Evolutionary conservation across 371 early-diverging fungal species (phyloP).

Genomic region (Mortierella sp.): DNA sequence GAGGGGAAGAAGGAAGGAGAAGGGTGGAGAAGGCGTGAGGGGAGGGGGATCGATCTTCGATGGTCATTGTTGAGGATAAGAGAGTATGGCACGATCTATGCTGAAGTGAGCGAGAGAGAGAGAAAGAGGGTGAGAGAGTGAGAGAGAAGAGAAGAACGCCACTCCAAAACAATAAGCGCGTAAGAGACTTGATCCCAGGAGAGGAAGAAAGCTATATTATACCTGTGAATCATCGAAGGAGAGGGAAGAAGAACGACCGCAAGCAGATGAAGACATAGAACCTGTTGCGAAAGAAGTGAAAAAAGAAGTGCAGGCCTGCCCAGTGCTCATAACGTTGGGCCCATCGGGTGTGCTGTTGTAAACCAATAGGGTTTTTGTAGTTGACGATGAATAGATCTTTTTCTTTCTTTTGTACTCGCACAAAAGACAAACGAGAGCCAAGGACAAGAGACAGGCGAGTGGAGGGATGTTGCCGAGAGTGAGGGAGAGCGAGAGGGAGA

Average conservation of each 20-base stretch:
- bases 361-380: background rate
- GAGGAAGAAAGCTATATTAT: too few species aligned
- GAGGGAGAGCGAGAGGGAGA: background rate
- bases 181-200: too few species aligned
- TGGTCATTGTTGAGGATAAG: conserved; percentile 10
- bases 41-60: conserved; percentile 21
- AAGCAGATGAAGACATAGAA: too few species aligned
- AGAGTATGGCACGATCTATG: conserved; percentile 2
- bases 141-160: too few species aligned
- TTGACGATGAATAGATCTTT: background rate
- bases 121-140: too few species aligned
- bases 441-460: background rate
- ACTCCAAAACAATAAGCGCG: too few species aligned
- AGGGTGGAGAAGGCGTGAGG: background rate
- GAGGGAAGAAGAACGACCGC: too few species aligned
- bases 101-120: too few species aligned
- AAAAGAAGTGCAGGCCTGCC: background rate
- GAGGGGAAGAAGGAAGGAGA: background rate
- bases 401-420: conserved; percentile 1
- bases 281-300: too few species aligned
- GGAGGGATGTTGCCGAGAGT: background rate
- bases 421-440: background rate
- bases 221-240: too few species aligned
- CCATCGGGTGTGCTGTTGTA: background rate
- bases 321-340: background rate